Evolutionary conservation across 495 filamentous ascomycete species (phyloP), one percentile per base, ranked within the genome.

Genomic region (Glutinoglossum americanum): DNA sequence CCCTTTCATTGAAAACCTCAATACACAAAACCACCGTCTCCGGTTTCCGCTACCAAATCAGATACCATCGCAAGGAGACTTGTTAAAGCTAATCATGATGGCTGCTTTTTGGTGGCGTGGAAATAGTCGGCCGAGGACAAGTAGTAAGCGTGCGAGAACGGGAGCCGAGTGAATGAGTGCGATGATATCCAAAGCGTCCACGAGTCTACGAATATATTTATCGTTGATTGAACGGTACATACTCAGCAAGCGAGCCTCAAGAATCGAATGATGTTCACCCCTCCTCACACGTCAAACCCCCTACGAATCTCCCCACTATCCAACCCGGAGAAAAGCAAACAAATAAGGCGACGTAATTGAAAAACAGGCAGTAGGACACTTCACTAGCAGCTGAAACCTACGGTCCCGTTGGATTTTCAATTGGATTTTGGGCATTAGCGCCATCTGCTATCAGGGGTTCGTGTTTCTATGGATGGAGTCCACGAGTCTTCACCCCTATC

Each of bases 391-490:
- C 41, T 13, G n/a, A 45, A 45, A 2, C 10, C n/a, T n/a, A 21
- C 17, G 3, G 19, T 21, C 5, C n/a, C n/a, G 19, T n/a, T 4
- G 19, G 21, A 11, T 17, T 45, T 23, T 4, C 41, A 45, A 41
- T 21, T n/a, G 19, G 23, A 53, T 28, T 30, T 53, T 53, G 13
- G 49, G 26, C 28, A 21, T 0, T 10, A 10, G 41, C 4, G 41
- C 41, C 41, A 30, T 53, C 13, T 5, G 7, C 28, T 53, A 13
- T 3, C 6, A 3, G 23, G 49, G 25, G 1, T 19, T 32, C 28
- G 23, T 28, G 49, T 53, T 28, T 53, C 49, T 53, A 53, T 53
- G 49, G 49, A 53, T 53, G 49, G 49, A 53, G 49, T 10, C 23
- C 23, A 3, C 23, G 25, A 30, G 26, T 32, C 49, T 27, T 8